Base-by-base conservation (phyloP, 169 alveolate genomes). In the Eimeria necatrix region DNA sequence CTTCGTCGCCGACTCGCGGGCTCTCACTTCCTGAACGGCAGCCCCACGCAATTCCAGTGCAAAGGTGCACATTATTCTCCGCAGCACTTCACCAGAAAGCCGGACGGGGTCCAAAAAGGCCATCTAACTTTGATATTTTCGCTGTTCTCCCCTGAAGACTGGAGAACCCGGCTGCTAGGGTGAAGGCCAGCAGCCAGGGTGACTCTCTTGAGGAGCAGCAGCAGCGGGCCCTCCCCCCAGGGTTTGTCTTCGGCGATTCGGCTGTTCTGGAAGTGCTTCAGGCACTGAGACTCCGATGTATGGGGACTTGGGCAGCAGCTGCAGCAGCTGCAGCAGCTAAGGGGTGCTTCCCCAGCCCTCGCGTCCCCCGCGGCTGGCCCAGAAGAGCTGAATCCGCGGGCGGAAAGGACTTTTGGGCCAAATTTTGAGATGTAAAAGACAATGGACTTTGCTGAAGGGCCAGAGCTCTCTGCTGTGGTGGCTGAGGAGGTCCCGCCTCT, bases 401-500 rank as follows among this genome's bases (percentile, higher is more conserved):
- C 41, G 41, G 41, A 32, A 32, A 32, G 41, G 41, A 32, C 41
- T 32, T 32, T 32, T 32, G 41, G 41, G 41, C 41, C 41, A 32
- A 32, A 32, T 32, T 32, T 32, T 32, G 41, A 32, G 41, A 32
- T 32, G 41, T 32, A 49, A 22, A 10, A 49, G 51, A 80, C 89
- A 2, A 80, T 80, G 89, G 64, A 9, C 18, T 14, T n/a, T n/a
- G 64, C 1, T 6, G 89, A 48, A 18, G 46, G 16, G 8, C 41
- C 71, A 52, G 71, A 16, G 71, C 10, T 26, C 48, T 80, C 53
- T 80, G 7, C 89, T 52, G 71, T n/a, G 64, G 71, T 52, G 60
- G 70, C 89, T 2, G 89, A 80, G 32, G 89, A 49, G 51, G 32
- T 80, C 48, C 89, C 89, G 32, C 89, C 70, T 14, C 89, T 80